These are phyloP conservation scores for Jasminum sambac DNA, from an alignment of 257 asterid genomes.

Conservation along the genomic window DNA sequence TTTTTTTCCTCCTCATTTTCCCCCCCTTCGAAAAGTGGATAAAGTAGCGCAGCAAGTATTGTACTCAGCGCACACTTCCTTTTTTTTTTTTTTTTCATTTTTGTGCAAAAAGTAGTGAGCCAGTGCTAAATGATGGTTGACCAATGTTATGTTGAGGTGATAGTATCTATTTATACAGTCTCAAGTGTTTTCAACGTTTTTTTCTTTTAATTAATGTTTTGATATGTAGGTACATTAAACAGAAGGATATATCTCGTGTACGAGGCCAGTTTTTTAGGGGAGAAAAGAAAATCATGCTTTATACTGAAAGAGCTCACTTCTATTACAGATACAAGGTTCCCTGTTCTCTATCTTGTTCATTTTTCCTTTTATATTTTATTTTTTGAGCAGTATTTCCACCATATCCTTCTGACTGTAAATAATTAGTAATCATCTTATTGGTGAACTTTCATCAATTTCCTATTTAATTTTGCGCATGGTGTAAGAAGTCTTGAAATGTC, in stretches of 20 bases:
- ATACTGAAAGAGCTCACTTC: conserved; percentile 97
- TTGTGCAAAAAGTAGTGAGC: too few species aligned
- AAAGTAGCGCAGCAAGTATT: too few species aligned
- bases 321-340: conserved; percentile 94
- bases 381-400: background rate
- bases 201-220: conserved; percentile 1
- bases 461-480: background rate
- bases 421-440: background rate
- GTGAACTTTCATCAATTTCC: background rate
- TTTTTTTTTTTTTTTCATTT: too few species aligned
- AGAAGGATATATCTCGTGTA: conserved; percentile 79
- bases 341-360: conserved; percentile 13
- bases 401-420: background rate
- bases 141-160: background rate
- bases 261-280: conserved; percentile 85
- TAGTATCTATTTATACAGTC: background rate
- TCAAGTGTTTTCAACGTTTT: background rate
- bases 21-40: background rate
- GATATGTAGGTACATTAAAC: conserved; percentile 63
- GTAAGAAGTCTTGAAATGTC: background rate
- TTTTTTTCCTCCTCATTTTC: conserved; percentile 5
- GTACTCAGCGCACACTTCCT: too few species aligned
- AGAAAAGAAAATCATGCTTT: conserved; percentile 77
- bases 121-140: background rate
- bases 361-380: conserved; percentile 6